Evolutionary conservation across 192 early-diverging fungal species (phyloP).

Genomic region (Podila verticillata): DNA sequence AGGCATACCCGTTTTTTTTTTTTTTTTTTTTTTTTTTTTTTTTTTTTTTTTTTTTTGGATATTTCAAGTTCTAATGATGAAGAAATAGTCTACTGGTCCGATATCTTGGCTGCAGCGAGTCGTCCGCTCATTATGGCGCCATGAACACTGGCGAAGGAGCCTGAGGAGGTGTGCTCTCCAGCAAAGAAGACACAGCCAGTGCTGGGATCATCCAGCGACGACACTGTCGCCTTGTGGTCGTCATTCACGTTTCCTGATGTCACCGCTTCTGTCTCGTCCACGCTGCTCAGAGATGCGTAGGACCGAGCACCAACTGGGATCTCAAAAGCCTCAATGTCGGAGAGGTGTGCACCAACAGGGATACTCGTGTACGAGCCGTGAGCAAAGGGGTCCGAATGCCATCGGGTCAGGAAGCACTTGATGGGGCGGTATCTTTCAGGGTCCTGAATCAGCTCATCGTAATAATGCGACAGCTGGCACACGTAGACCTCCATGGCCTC

Average conservation of each 20-base stretch:
- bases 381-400: conserved; percentile 57
- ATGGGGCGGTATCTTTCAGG: neutral
- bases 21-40: too few relatives aligned
- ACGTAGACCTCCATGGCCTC: conserved; percentile 28
- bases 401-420: conserved; percentile 40
- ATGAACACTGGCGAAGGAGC: conserved; percentile 57
- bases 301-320: conserved; percentile 29
- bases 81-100: neutral
- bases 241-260: neutral
- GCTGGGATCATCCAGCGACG: conserved; percentile 18
- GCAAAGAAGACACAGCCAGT: conserved; percentile 53
- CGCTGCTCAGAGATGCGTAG: neutral
- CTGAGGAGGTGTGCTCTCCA: conserved; percentile 52
- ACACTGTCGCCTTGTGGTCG: neutral
- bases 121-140: conserved; percentile 55
- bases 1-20: too few relatives aligned
- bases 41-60: too few relatives aligned
- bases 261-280: neutral
- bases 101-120: conserved; percentile 34
- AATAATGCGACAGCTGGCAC: conserved; percentile 46
- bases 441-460: neutral
- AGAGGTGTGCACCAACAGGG: conserved; percentile 29
- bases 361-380: conserved; percentile 57
- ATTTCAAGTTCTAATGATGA: too few relatives aligned
- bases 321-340: conserved; percentile 44